Base-by-base conservation (phyloP, 108 stramenopile species). In the Pseudonitzschia delicatissima region DNA sequence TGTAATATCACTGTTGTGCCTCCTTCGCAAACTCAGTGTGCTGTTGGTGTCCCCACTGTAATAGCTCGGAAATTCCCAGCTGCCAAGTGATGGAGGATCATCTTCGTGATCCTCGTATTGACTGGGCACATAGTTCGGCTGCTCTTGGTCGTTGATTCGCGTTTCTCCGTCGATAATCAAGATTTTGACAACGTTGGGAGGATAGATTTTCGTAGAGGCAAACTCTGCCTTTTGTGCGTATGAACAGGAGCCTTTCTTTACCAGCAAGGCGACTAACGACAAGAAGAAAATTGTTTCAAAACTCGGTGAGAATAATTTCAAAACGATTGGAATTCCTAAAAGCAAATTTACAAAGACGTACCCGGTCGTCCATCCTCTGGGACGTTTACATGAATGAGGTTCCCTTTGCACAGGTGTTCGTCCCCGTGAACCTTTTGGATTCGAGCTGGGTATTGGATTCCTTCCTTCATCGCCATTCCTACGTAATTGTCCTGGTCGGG, bases 181-280 rank as follows among this genome's bases (percentile, higher is more conserved):
- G 37, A 61, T 28, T 42, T 61, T 61, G 3, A 61, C 60, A 40
- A 61, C n/a, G 4, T 37, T 37, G 18, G n/a, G 36, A 6, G 60
- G 60, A 40, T 61, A 18, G 18, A 61, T 61, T 18, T 61, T 40
- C 23, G 36, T 35, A 8, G 60, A 61, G 18, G 37, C 60, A 61
- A 40, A 61, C 39, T 61, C 60, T 61, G 60, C 60, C 60, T 61
- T 61, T 9, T 61, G 39, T 13, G 60, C 39, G 32, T 18, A 40
- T 5, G 60, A 40, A 61, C 60, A 61, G 20, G 40, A 26, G 37
- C 60, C 60, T 61, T 61, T 61, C 60, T 61, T 61, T 2, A 40
- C 60, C 3, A 61, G 9, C 37, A 61, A 21, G 11, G 37, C 60
- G 9, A 61, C 60, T 61, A n/a, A 12, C 35, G 6, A 28, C n/a